These are phyloP conservation scores for Mycena kentingensis DNA, from an alignment of 768 basidiomycete genomes.

Conservation along the genomic window DNA sequence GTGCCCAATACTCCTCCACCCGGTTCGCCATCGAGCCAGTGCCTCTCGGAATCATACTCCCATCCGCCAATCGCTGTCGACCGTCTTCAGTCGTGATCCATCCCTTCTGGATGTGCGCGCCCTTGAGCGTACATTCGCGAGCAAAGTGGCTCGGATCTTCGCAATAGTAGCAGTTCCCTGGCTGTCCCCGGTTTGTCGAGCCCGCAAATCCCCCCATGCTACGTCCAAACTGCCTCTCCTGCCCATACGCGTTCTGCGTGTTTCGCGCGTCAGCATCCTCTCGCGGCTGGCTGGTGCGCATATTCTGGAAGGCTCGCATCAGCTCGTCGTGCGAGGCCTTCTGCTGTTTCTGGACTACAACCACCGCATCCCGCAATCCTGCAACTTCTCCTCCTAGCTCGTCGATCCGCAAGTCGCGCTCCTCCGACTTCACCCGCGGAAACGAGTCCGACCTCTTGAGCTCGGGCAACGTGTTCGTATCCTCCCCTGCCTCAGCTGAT, in stretches of 20 bases:
- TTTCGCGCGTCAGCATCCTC: neutral
- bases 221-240: slow-evolving; percentile 5
- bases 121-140: neutral
- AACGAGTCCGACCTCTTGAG: slow-evolving; percentile 5
- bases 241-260: neutral
- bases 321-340: slow-evolving; percentile 7
- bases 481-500: neutral
- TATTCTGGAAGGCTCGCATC: neutral
- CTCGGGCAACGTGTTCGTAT: neutral
- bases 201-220: neutral
- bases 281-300: neutral
- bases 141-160: slow-evolving; percentile 3
- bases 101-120: slow-evolving; percentile 2
- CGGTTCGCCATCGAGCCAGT: neutral
- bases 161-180: slow-evolving; percentile 9
- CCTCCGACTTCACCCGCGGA: slow-evolving; percentile 5
- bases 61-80: slow-evolving; percentile 1
- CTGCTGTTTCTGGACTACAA: neutral
- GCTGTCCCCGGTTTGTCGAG: no score
- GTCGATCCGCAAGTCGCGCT: neutral
- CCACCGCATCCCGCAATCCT: neutral
- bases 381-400: slow-evolving; percentile 5
- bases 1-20: slow-evolving; percentile 10
- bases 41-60: slow-evolving; percentile 1
- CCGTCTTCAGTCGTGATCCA: slow-evolving; percentile 4